Conservation (phyloP, 495 filamentous ascomycete species). For the Symbiotaphrina buchneri region DNA sequence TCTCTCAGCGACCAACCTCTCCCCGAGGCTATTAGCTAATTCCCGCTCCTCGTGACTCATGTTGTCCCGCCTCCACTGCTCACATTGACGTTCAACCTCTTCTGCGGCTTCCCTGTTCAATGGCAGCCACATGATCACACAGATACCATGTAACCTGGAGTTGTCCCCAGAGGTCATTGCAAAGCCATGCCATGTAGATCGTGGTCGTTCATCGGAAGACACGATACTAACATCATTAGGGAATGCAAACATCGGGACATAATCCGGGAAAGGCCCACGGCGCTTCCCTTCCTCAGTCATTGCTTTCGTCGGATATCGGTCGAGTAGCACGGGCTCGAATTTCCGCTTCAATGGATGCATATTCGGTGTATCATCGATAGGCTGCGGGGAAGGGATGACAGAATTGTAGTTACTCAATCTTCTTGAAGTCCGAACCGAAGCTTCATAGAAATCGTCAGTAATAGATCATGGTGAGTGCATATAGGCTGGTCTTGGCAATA, state of each 20-base stretch:
- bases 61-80: conserved; percentile 81
- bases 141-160: conserved; percentile 77
- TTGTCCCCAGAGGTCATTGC: conserved; percentile 91
- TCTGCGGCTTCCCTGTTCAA: conserved; percentile 62
- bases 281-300: conserved; percentile 62
- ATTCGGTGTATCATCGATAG: conserved; percentile 66
- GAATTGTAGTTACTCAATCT: conserved; percentile 95
- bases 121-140: conserved; percentile 81
- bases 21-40: conserved; percentile 76
- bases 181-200: conserved; percentile 96
- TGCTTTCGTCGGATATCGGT: conserved; percentile 72
- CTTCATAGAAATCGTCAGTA: conserved; percentile 21
- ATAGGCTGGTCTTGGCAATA: background rate
- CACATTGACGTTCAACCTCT: conserved; percentile 75
- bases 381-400: conserved; percentile 83
- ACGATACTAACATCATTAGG: conserved; percentile 95
- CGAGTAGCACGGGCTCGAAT: conserved; percentile 84
- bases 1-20: conserved; percentile 70
- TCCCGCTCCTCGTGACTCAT: conserved; percentile 95
- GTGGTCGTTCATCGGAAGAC: conserved; percentile 77
- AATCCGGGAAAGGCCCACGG: conserved; percentile 82
- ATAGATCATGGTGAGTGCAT: conserved; percentile 8
- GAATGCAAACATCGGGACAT: conserved; percentile 97
- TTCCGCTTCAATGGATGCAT: conserved; percentile 89
- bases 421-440: conserved; percentile 68